Conservation (phyloP, 2,329 filamentous ascomycete genomes). For the Lecanosticta acicola region DNA sequence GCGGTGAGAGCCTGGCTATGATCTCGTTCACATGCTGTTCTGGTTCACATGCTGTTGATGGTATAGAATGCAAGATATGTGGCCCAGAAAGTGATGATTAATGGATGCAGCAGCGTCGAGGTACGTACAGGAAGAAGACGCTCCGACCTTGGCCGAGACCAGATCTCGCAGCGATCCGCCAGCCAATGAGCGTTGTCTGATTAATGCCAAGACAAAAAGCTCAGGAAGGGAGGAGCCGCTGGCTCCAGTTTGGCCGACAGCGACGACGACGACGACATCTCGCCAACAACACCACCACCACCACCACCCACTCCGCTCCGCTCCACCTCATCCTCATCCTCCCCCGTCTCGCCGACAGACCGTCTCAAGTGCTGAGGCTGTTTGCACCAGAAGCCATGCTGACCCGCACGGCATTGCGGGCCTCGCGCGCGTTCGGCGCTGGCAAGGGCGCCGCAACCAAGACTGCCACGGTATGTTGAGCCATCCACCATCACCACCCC, state of each 20-base stretch:
- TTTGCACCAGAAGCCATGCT: conserved; percentile 63
- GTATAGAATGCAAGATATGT: too few relatives aligned
- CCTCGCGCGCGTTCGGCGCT: conserved; percentile 79
- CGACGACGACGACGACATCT: conserved; percentile 1
- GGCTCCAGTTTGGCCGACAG: background rate
- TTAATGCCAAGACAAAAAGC: background rate
- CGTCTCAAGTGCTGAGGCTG: conserved; percentile 32
- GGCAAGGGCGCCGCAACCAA: conserved; percentile 56
- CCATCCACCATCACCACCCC: conserved; percentile 4
- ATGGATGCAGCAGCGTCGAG: background rate
- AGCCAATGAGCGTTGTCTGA: background rate
- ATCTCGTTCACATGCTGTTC: too few relatives aligned
- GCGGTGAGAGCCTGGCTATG: too few relatives aligned
- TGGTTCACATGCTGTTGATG: too few relatives aligned
- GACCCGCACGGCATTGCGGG: conserved; percentile 84
- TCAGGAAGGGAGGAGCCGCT: background rate
- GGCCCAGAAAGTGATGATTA: background rate
- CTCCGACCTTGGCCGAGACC: background rate
- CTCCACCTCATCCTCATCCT: conserved; percentile 2
- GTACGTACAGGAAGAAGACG: background rate
- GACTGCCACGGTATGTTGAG: conserved; percentile 42
- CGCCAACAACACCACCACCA: conserved; percentile 7
- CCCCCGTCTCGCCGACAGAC: conserved; percentile 16
- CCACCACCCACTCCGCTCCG: conserved; percentile 9
- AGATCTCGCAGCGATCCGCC: background rate